phyloP scores from a whole-genome alignment of 2,329 filamentous ascomycete species.

The Pyrenophora teres region DNA sequence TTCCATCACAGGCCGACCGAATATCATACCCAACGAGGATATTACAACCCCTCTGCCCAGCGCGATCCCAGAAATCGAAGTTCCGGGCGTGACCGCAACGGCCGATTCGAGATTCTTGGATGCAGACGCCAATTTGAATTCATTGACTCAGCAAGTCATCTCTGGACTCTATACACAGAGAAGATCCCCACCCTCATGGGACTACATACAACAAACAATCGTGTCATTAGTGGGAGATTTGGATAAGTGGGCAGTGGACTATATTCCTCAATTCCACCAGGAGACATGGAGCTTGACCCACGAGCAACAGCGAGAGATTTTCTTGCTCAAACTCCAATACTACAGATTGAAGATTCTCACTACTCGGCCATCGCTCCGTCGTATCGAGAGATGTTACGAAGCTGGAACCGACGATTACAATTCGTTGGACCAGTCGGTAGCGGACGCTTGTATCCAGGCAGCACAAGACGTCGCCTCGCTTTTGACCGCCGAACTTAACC shows the following conservation, averaged over 20 bases:
- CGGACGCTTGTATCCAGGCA: conserved; percentile 38
- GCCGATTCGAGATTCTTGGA: conserved; percentile 5
- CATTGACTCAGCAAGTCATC: conserved; percentile 14
- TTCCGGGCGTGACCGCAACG: neutral
- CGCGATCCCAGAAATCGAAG: neutral
- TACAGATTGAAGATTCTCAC: conserved; percentile 40
- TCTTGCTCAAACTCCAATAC: conserved; percentile 34
- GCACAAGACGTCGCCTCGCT: conserved; percentile 36
- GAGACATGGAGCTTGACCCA: neutral
- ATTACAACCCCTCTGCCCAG: conserved; percentile 33
- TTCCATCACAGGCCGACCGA: conserved; percentile 44
- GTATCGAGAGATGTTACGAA: conserved; percentile 34
- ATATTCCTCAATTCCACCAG: neutral
- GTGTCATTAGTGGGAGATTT: conserved; percentile 30
- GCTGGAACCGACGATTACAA: conserved; percentile 32
- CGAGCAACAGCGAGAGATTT: conserved; percentile 14
- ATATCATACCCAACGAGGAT: conserved; percentile 33
- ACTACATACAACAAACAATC: conserved; percentile 35
- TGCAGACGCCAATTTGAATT: conserved; percentile 6
- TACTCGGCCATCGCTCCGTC: conserved; percentile 44
- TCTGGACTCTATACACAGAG: conserved; percentile 37
- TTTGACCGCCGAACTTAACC: conserved; percentile 30
- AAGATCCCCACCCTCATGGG: conserved; percentile 36
- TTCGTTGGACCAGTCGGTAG: conserved; percentile 34
- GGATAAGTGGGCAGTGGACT: conserved; percentile 32